Base-by-base conservation (phyloP, 2,329 filamentous ascomycete genomes). In the Aspergillus sojae region DNA sequence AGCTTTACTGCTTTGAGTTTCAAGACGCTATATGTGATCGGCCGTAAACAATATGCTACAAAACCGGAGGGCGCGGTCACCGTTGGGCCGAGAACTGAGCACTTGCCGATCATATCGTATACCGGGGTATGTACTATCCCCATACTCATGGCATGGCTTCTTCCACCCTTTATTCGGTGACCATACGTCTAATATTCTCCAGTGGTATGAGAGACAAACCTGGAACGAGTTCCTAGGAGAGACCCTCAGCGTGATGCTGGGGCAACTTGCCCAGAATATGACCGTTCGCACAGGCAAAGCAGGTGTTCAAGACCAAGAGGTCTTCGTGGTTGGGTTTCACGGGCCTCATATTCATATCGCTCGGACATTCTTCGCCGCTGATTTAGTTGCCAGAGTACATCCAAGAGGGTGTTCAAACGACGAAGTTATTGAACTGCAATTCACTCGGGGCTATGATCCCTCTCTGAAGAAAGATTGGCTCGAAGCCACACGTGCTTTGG, bases 391-490 rank as follows among this genome's bases (percentile, higher is more conserved):
- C 4, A 45, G 60, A 39, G 54, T 58, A 3, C 57, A 60, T 28
- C 10, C 54, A 12, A 53, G 62, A 16, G 61, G 53, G 10, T 60
- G 19, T 36, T 56, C 63, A 10, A 23, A n/a, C 4, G 10, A 43
- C 23, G 57, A 63, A 19, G 23, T 11, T 11, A n/a, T 62, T 28
- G 46, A 62, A 3, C 26, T 65, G 55, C 5, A 55, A 4, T 63
- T 63, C 23, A 62, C 64, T 3, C 45, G 58, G 16, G 57, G 64
- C 71, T 66, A 66, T 46, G 43, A 67, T 56, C 46, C 64, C 5
- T 58, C 30, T 34, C 34, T 54, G 43, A 66, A 62, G 63, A n/a
- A 62, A 12, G 63, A 65, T 39, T 68, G 61, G 56, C 30, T 67
- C 4, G 65, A 65, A 48, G 66, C 58, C 19, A 62, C 48, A 21